Evolutionary conservation across 805 yeast genomes (phyloP), one percentile per base, ranked within the genome.

Genomic region (Sugiyamaella valdiviana): DNA sequence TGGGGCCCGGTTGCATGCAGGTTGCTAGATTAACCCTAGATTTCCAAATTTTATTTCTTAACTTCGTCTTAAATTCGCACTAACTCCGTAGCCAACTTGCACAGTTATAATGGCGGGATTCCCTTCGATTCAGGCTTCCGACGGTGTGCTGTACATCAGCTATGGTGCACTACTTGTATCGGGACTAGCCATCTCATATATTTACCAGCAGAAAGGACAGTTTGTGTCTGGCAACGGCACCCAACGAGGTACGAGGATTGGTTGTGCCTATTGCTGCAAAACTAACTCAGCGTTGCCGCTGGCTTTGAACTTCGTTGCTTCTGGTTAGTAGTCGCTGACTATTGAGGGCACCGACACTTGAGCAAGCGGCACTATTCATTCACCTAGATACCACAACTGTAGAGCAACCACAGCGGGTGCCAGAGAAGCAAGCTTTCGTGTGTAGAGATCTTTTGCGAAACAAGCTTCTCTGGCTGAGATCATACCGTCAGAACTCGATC

Each of bases 241-340:
- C 0, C 90, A 85, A 58, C 73, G 73, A 39, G 95, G 88, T 22
- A 46, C 15, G 65, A n/a, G n/a, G n/a, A n/a, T n/a, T n/a, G n/a
- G n/a, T n/a, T 48, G 36, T 23, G 21, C 12, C 5, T 22, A 15
- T 14, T 36, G 15, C 24, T 29, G 10, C n/a, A 14, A 16, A 16
- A 17, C 21, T 14, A 44, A 44, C 9, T 20, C 40, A 55, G 68
- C 69, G 29, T 37, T 87, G 14, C 95, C 96, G 0, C 70, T 90
- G 57, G 85, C 96, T 1, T 72, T 90, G 51, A 90, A 90, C 64
- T 90, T 90, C 63, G 79, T 90, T 47, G 97, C 97, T 44, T 82
- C 95, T 56, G 95, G 95, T 77, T 73, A 70, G 85, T 82, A 63
- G 15, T 32, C 37, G 38, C 40, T 24, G 14, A 40, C 10, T 21